Evolutionary conservation across 768 basidiomycete genomes (phyloP).

Genomic region (Favolaschia claudopus): DNA sequence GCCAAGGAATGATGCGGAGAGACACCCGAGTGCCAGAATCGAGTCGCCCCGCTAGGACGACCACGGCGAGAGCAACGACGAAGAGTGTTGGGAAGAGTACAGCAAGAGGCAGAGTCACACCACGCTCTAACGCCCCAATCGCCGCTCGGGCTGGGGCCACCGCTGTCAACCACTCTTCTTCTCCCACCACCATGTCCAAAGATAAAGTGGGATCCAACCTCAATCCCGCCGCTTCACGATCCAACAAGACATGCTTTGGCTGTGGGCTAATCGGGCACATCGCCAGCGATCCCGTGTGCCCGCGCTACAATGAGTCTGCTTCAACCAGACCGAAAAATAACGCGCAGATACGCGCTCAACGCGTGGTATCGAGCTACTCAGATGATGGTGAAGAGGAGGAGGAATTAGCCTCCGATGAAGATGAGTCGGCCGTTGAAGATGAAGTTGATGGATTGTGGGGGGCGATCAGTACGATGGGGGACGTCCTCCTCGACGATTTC

Average conservation of each 20-base stretch:
- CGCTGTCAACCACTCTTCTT: background rate
- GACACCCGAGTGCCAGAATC: background rate
- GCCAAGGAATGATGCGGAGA: background rate
- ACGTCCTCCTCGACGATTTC: no score
- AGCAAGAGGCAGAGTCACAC: no score
- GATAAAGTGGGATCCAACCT: background rate
- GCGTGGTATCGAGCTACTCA: no score
- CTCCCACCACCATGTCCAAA: background rate
- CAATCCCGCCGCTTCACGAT: background rate
- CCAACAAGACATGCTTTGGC: background rate
- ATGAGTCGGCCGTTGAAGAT: no score
- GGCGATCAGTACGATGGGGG: no score
- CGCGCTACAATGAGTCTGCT: background rate
- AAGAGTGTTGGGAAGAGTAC: no score
- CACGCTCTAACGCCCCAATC: no score
- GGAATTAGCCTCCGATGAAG: no score
- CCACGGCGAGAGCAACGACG: background rate
- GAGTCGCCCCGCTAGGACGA: background rate
- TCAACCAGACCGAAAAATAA: background rate
- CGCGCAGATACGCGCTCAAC: background rate
- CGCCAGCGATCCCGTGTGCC: background rate
- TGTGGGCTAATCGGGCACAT: background rate
- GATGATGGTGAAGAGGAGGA: no score
- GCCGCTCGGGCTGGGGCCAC: no score
- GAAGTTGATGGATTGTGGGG: no score